Percentiles rank a stretch among this genome's conserved stretches.
phyloP scores from a whole-genome alignment of 139 green algal genomes.

The Spirogloea muscicola region DNA sequence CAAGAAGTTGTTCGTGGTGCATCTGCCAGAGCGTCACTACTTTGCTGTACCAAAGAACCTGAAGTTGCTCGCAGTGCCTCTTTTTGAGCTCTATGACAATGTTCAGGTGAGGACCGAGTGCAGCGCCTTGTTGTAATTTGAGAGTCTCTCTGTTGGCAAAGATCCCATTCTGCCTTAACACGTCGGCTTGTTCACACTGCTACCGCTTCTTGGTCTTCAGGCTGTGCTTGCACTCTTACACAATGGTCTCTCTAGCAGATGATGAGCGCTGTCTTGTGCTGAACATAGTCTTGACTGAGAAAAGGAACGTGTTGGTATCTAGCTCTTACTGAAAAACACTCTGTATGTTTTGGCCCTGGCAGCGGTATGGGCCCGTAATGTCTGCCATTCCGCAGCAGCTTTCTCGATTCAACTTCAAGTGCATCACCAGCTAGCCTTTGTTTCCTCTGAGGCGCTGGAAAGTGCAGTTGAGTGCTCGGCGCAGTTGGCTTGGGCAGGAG shows the following conservation, averaged over 20 bases:
- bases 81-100: conserved; percentile 97
- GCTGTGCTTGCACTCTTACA: background rate
- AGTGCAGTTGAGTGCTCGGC: background rate
- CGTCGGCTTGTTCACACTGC: background rate
- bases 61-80: conserved; percentile 86
- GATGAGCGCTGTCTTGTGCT: too few species aligned
- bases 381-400: conserved; percentile 37
- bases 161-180: background rate
- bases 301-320: too few species aligned
- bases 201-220: background rate
- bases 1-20: conserved; percentile 79
- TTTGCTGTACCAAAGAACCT: conserved; percentile 92
- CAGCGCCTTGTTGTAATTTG: background rate
- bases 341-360: too few species aligned
- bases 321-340: too few species aligned
- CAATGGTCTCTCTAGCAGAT: too few species aligned
- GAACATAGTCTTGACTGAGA: too few species aligned
- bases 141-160: background rate
- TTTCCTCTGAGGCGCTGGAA: background rate
- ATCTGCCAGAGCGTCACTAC: conserved; percentile 79
- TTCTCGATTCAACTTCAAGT: conserved; percentile 42
- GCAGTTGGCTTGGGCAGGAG: background rate
- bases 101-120: conserved; percentile 7
- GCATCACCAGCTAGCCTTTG: background rate
- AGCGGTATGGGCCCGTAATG: conserved; percentile 39